Percentiles rank a stretch among this genome's conserved stretches.
phyloP scores from a whole-genome alignment of 352 stramenopile species.

The Globisporangium radiosum region DNA sequence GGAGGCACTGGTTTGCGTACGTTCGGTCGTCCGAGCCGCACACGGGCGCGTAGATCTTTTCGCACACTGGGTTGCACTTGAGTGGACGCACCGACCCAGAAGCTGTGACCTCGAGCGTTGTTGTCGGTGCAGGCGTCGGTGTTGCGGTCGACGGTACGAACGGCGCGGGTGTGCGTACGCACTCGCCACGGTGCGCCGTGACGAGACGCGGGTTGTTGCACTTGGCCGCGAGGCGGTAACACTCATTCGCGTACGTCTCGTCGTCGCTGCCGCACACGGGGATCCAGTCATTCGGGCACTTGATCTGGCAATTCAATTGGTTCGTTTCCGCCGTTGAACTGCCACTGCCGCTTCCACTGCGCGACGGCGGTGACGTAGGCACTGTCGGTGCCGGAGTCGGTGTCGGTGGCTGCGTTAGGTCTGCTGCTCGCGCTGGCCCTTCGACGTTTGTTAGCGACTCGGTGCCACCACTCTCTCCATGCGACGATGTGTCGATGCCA shows the following conservation, averaged over 20 bases:
- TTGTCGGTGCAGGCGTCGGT: background rate
- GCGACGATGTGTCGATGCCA: too few relatives aligned
- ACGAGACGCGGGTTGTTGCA: conserved; percentile 35
- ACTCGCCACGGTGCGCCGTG: conserved; percentile 32
- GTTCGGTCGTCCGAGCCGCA: conserved; percentile 60
- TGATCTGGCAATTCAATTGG: conserved; percentile 4
- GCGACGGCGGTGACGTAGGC: background rate
- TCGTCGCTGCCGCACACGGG: conserved; percentile 8
- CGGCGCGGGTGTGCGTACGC: conserved; percentile 1
- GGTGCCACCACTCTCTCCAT: too few relatives aligned
- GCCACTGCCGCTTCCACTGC: background rate
- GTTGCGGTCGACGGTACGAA: conserved; percentile 12
- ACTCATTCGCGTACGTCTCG: conserved; percentile 31
- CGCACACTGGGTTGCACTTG: conserved; percentile 47
- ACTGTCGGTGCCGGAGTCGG: background rate
- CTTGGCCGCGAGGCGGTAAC: conserved; percentile 34
- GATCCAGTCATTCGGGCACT: conserved; percentile 3
- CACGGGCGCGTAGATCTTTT: conserved; percentile 34
- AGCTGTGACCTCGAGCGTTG: conserved; percentile 5
- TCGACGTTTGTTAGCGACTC: too few relatives aligned
- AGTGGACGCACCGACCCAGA: background rate
- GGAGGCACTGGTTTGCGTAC: conserved; percentile 54
- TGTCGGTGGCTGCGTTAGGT: background rate
- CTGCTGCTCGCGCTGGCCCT: background rate
- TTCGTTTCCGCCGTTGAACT: too few relatives aligned